Conservation (phyloP, 2,329 filamentous ascomycete genomes). For the Venturia effusa region DNA sequence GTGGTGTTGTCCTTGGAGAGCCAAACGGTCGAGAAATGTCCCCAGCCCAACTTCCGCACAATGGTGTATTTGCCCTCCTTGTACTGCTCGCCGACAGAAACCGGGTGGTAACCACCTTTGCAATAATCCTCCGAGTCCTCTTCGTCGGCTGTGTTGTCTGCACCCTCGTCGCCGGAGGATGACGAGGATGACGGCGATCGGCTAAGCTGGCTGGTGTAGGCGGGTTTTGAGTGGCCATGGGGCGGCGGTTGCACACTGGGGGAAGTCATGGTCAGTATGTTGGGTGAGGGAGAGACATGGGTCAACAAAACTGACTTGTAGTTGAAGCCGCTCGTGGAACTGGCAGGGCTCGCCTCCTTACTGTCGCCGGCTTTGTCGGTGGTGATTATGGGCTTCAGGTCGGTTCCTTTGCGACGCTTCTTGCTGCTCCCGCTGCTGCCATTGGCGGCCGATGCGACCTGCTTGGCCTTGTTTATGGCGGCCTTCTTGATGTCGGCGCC, state of each 20-base stretch:
- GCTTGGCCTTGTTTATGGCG: constrained; percentile 55
- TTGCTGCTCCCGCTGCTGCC: constrained; percentile 29
- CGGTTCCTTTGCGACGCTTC: constrained; percentile 64
- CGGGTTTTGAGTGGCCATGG: constrained; percentile 22
- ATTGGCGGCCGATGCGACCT: constrained; percentile 45
- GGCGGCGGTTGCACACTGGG: constrained; percentile 38
- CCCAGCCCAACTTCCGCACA: constrained; percentile 94
- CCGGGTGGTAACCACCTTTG: constrained; percentile 96
- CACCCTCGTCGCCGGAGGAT: constrained; percentile 64
- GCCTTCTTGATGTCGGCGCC: constrained; percentile 53
- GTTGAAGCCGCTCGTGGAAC: constrained; percentile 6
- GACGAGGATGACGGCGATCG: constrained; percentile 68
- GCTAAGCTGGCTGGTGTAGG: constrained; percentile 47
- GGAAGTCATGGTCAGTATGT: constrained; percentile 16
- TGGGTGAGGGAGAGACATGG: not conserved
- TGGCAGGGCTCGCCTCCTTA: constrained; percentile 7
- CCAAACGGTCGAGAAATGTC: constrained; percentile 97
- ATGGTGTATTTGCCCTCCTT: constrained; percentile 96
- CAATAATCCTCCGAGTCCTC: constrained; percentile 99
- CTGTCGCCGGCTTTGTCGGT: constrained; percentile 43
- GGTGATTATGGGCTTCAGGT: constrained; percentile 65
- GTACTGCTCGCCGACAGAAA: constrained; percentile 89
- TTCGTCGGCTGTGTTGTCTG: constrained; percentile 91
- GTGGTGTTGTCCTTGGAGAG: constrained; percentile 72
- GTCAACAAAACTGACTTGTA: constrained; percentile 5